A percentile compares a stretch with the other conserved stretches of the same genome.
These are phyloP conservation scores for Cordyceps cateniannulata DNA, from an alignment of 2,329 filamentous ascomycete species.

Conservation along the genomic window DNA sequence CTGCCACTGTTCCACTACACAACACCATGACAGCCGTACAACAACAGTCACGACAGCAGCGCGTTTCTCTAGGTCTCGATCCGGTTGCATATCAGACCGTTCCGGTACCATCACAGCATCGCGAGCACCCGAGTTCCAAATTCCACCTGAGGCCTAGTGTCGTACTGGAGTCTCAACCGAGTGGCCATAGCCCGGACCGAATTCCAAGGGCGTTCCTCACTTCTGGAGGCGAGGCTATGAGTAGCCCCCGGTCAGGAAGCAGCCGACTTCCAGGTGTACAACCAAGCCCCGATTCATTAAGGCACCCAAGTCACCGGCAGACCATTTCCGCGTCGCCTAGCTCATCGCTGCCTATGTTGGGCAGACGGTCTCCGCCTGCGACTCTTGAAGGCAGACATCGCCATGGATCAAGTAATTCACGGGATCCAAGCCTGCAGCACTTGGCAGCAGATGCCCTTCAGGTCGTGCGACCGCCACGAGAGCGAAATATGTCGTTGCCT, in stretches of 20 bases:
- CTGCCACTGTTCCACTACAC: neutral
- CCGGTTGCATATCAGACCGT: neutral
- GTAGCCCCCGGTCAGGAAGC: neutral
- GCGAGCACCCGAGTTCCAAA: neutral
- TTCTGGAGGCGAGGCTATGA: conserved; percentile 1
- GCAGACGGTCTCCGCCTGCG: neutral
- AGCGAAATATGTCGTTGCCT: conserved; percentile 10
- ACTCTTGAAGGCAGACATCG: neutral
- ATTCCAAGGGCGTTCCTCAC: conserved; percentile 6
- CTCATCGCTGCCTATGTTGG: neutral
- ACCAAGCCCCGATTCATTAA: neutral
- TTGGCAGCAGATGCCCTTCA: conserved; percentile 28
- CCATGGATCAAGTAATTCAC: neutral
- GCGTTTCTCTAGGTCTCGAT: neutral
- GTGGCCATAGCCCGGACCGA: neutral
- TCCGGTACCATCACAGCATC: neutral
- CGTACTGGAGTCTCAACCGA: neutral
- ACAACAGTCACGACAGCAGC: conserved; percentile 2
- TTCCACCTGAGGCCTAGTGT: neutral
- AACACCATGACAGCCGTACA: conserved; percentile 12
- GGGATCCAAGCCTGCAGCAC: conserved; percentile 22
- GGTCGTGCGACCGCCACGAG: conserved; percentile 18
- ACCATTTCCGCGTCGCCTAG: neutral
- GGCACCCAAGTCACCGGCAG: neutral
- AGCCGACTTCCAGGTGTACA: neutral